Evolutionary conservation across 1,284 basidiomycete genomes (phyloP).

Genomic region (Leccinum griseonigrum): DNA sequence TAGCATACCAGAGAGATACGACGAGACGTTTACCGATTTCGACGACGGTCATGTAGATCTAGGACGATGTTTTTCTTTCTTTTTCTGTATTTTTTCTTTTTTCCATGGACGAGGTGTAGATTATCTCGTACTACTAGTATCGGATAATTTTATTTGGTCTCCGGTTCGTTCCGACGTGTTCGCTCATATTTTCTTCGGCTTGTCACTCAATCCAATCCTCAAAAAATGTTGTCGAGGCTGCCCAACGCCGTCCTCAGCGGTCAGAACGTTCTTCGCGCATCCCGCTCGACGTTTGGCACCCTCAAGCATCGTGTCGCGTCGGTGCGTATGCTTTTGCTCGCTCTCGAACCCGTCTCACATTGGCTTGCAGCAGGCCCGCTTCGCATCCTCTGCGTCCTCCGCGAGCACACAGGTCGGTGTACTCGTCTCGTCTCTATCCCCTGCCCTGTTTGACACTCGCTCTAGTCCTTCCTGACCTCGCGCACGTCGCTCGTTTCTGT

Average conservation of each 20-base stretch:
- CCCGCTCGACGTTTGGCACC: constrained; percentile 40
- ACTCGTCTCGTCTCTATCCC: background rate
- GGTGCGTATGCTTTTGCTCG: constrained; percentile 34
- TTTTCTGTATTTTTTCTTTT: constrained; percentile 1
- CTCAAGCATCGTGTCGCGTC: constrained; percentile 43
- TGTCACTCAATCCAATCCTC: constrained; percentile 34
- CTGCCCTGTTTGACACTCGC: constrained; percentile 13
- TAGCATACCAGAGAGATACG: constrained; percentile 21
- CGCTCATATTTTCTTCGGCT: constrained; percentile 14
- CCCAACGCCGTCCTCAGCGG: constrained; percentile 59
- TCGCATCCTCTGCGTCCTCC: constrained; percentile 60
- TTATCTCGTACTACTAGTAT: constrained; percentile 26
- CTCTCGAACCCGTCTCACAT: constrained; percentile 13
- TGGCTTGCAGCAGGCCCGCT: constrained; percentile 52
- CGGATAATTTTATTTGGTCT: constrained; percentile 24
- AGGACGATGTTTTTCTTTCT: background rate
- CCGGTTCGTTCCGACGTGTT: constrained; percentile 34
- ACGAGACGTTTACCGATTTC: constrained; percentile 7
- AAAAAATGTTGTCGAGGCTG: constrained; percentile 77
- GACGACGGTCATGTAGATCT: constrained; percentile 17
- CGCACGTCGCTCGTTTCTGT: constrained; percentile 77
- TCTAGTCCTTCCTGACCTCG: constrained; percentile 61
- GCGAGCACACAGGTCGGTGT: constrained; percentile 57
- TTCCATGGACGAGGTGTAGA: constrained; percentile 28
- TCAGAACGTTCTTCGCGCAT: constrained; percentile 30